Base-by-base conservation (phyloP, 2,329 filamentous ascomycete genomes). In the Cordyceps tenuipes region DNA sequence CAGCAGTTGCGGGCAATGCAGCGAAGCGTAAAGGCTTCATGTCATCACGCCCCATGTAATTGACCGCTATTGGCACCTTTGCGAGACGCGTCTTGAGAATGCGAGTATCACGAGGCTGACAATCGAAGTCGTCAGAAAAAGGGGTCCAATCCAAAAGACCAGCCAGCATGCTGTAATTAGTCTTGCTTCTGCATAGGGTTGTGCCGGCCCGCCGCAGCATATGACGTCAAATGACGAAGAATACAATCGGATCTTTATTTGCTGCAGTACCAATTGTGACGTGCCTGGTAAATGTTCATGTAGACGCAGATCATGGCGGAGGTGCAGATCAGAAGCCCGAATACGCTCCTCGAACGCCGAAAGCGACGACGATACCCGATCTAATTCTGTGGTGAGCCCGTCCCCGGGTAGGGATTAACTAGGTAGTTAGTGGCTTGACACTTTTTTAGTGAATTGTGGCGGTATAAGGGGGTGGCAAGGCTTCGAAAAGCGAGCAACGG, bases 391-490 rank as follows among this genome's bases (percentile, higher is more conserved):
- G 23, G 23, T 3, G 2, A 15, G 39, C 15, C 3, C 34, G 34
- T 36, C 34, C 15, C 39, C 5, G 39, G 29, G 5, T 3, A 29
- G 3, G 29, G 29, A 29, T 29, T n/a, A n/a, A n/a, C n/a, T n/a
- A n/a, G n/a, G n/a, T n/a, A n/a, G n/a, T n/a, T n/a, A 8, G 43
- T 21, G 43, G 43, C 43, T 46, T 46, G 43, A 46, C 7, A 12
- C 34, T 19, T 39, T 19, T 48, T 41, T 57, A 50, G 46, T 21
- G 55, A 57, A 36, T 49, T 44, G 43, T 49, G 55, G 55, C 55
- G 55, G 55, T 34, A 57, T 41, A 57, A 57, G 31, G 44, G 43
- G 53, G 41, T 56, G 53, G 53, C 39, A 54, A 53, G 50, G 50
- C 34, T 53, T 19, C 15, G 15, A 43, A 17, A 2, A 41, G 36